Evolutionary conservation across 768 basidiomycete species (phyloP), one percentile per base, ranked within the genome.

Genomic region (Sporobolomyces pararoseus): DNA sequence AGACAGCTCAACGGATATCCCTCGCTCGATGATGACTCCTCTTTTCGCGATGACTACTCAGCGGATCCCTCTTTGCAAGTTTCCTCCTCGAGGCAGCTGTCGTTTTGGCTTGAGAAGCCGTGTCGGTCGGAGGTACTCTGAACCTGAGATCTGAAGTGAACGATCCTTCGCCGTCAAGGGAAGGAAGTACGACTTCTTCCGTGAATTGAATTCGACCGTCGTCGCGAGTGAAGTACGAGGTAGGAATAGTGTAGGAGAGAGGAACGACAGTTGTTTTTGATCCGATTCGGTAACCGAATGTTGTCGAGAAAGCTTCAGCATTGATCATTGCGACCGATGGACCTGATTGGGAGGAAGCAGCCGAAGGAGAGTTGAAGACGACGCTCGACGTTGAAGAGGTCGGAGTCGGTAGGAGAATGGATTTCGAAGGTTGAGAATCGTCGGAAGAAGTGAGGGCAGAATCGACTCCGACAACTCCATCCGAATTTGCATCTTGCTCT

Each of bases 171-270:
- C 50, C 31, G 10, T 4, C 49, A 16, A 58, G 52, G 7, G 47
- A 51, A 23, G 71, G 71, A 0, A 72, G 54, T 39, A 68, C 71
- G 67, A 72, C 71, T 35, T 23, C 34, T 64, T 72, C 46, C 10
- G 71, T 72, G 67, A 72, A 72, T 53, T 72, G 71, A 34, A 55
- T 68, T 50, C 58, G 58, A 2, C 71, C 71, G 60, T 72, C 58
- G 4, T 35, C 60, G 21, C 71, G 67, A 3, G 52, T 55, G 21
- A 25, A 23, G 63, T 58, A 62, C 3, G 64, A 62, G 4, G 71
- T 35, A 4, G 71, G 71, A 59, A 72, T 63, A 13, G 71, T 72
- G 64, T 72, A 72, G n/a, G 67, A 65, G 21, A 72, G 51, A 12
- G 59, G 53, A 32, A 68, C 67, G 67, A 57, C 53, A 17, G 71